Evolutionary conservation across 306 rosid species (phyloP), one percentile per base, ranked within the genome.

Genomic region (Astragalus membranaceus): DNA sequence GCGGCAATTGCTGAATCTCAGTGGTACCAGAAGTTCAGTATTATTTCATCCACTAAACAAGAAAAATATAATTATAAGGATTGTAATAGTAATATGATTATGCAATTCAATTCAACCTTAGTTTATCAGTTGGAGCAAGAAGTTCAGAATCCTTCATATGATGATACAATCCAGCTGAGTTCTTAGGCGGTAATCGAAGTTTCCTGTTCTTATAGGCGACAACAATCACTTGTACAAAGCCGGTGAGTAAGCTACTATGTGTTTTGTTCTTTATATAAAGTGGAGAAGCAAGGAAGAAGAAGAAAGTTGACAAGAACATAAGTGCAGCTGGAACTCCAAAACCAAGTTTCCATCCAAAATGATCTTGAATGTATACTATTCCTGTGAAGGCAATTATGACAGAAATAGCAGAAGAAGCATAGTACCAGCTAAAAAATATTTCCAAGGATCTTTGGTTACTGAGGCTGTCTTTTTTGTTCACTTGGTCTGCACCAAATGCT

Each of bases 331-430:
- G 67, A 39, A 61, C 35, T 8, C 67, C 67, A 12, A 61, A 61
- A 39, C 67, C 67, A 12, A 61, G 67, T 61, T 61, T 61, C 67
- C 67, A 61, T 2, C 67, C 67, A 20, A 61, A 9, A 61, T 61
- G 67, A 61, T 61, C 67, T 61, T 61, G 67, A 49, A 61, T 61
- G 11, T 61, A 61, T 16, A 61, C 67, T 39, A 61, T 61, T 61
- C 67, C 67, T 10, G 67, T 61, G 67, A 61, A 61, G 0, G 67
- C 67, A 61, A 39, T 39, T 16, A 61, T 61, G 50, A 61, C 67
- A 39, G 67, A 61, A 61, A 61, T 39, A 61, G 67, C 67, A 1
- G 67, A 39, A 15, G 67, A 16, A 61, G 67, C 67, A 61, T 61
- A 61, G 0, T 61, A 61, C 67, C 67, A 61, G 10, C 33, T 61